Conservation (phyloP, 2,329 filamentous ascomycete genomes). For the Arthrinium phaeospermum region DNA sequence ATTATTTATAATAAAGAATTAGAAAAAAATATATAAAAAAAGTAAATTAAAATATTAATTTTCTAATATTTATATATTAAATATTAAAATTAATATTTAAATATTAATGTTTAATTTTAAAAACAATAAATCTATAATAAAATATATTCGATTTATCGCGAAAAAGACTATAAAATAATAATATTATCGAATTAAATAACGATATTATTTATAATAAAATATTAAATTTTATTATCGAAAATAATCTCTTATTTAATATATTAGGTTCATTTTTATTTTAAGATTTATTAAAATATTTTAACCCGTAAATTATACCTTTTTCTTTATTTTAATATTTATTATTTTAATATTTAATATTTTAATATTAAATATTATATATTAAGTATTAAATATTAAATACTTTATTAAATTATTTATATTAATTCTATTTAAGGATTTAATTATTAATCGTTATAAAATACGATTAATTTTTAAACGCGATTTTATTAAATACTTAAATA, state of each 20-base stretch:
- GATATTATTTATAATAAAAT: too few relatives aligned
- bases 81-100: neutral
- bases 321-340: too few relatives aligned
- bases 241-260: too few relatives aligned
- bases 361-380: neutral
- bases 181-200: neutral
- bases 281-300: neutral
- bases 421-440: too few relatives aligned
- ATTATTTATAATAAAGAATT: neutral
- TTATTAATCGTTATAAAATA: neutral
- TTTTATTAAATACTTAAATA: too few relatives aligned
- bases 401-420: neutral
- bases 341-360: too few relatives aligned
- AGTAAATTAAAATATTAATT: neutral
- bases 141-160: neutral
- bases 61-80: neutral
- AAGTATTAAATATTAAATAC: too few relatives aligned
- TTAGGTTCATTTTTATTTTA: too few relatives aligned
- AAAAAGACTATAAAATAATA: neutral
- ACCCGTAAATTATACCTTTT: neutral
- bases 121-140: neutral
- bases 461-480: neutral
- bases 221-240: too few relatives aligned
- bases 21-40: neutral
- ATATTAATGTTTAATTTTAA: neutral